phyloP scores from a whole-genome alignment of 1,284 basidiomycete species.

The Calocybe gambosa region DNA sequence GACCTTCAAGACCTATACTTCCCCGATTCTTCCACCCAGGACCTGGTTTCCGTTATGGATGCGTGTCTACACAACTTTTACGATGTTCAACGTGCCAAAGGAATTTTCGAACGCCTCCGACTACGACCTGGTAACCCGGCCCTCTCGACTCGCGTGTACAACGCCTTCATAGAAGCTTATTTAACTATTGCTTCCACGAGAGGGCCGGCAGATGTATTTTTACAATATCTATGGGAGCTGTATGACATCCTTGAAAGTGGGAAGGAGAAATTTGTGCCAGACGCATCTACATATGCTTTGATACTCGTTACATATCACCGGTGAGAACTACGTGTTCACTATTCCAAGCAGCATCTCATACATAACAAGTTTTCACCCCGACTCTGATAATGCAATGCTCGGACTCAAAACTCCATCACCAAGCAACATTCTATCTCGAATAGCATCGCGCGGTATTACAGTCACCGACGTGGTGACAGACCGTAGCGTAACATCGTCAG shows the following conservation, averaged over 20 bases:
- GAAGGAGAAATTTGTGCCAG: conserved; percentile 43
- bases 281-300: conserved; percentile 58
- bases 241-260: conserved; percentile 51
- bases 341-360: neutral
- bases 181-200: conserved; percentile 47
- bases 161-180: conserved; percentile 58
- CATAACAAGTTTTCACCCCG: conserved; percentile 32
- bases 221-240: conserved; percentile 52
- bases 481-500: conserved; percentile 45
- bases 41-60: conserved; percentile 69
- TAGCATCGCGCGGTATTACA: conserved; percentile 46
- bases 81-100: conserved; percentile 65
- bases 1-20: conserved; percentile 51
- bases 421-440: conserved; percentile 37
- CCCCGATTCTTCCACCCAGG: conserved; percentile 57
- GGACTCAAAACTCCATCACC: conserved; percentile 20
- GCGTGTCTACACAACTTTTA: conserved; percentile 70
- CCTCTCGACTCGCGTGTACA: conserved; percentile 42
- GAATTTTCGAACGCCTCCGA: conserved; percentile 59
- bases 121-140: conserved; percentile 38
- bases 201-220: conserved; percentile 45
- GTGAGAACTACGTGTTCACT: conserved; percentile 27
- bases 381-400: conserved; percentile 22
- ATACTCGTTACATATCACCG: conserved; percentile 54
- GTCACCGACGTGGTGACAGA: conserved; percentile 51